phyloP scores from a whole-genome alignment of 345 rosid species.

The Moringa oleifera region DNA sequence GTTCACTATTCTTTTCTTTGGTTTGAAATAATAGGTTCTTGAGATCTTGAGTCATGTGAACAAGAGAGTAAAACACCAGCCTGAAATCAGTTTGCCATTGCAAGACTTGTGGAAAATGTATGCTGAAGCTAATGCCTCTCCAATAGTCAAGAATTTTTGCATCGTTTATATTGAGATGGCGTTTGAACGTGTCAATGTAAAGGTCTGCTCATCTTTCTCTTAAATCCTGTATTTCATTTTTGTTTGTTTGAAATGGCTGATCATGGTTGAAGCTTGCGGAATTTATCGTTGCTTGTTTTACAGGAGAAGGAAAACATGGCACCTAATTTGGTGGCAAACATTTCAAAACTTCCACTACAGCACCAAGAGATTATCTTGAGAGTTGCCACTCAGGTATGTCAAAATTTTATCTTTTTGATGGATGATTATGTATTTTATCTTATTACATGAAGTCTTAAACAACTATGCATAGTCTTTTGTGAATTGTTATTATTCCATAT shows the following conservation, averaged over 20 bases:
- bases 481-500: too few species aligned
- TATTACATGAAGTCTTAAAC: not conserved
- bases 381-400: conserved; percentile 55
- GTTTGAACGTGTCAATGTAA: conserved; percentile 57
- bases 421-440: not conserved
- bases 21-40: conserved; percentile 55
- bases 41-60: conserved; percentile 94
- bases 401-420: conserved; percentile 1
- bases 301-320: conserved; percentile 85
- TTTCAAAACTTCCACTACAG: conserved; percentile 72
- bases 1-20: not conserved
- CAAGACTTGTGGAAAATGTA: conserved; percentile 63
- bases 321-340: conserved; percentile 51
- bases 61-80: conserved; percentile 89
- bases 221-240: conserved; percentile 5
- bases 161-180: conserved; percentile 95
- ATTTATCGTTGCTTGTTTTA: conserved; percentile 12
- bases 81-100: conserved; percentile 73
- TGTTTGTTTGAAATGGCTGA: not conserved
- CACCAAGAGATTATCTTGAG: conserved; percentile 85
- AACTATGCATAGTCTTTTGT: not conserved
- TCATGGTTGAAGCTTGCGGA: conserved; percentile 8
- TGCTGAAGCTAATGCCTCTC: conserved; percentile 44
- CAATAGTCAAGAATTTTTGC: conserved; percentile 85
- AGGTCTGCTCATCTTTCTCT: conserved; percentile 39